phyloP scores from a whole-genome alignment of 306 rosid species.

The Oemleria cerasiformis region DNA sequence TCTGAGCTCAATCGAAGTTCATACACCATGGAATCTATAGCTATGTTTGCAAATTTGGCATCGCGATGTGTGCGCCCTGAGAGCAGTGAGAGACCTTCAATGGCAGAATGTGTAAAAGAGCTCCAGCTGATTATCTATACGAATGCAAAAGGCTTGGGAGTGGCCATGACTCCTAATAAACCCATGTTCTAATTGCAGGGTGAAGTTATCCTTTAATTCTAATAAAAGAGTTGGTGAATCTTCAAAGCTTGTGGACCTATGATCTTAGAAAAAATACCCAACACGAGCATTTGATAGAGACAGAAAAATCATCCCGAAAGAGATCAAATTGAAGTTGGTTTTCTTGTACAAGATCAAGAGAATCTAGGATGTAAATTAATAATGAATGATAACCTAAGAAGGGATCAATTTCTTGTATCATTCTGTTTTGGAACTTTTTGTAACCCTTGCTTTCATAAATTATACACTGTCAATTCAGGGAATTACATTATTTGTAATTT shows the following conservation, averaged over 20 bases:
- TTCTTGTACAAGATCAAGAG: conserved; percentile 17
- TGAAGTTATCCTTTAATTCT: conserved; percentile 18
- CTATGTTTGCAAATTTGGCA: conserved; percentile 88
- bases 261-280: conserved; percentile 24
- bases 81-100: conserved; percentile 78
- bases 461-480: conserved; percentile 13
- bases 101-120: conserved; percentile 78
- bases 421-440: conserved; percentile 23
- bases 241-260: conserved; percentile 16
- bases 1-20: conserved; percentile 73
- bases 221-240: conserved; percentile 21
- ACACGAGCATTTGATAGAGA: conserved; percentile 24
- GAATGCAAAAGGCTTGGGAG: conserved; percentile 66
- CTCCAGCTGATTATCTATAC: conserved; percentile 65
- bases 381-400: conserved; percentile 1
- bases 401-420: conserved; percentile 20
- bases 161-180: conserved; percentile 31
- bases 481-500: conserved; percentile 7
- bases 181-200: not conserved
- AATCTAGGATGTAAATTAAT: conserved; percentile 19
- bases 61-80: conserved; percentile 82
- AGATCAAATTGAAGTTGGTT: conserved; percentile 12
- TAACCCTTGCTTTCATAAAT: conserved; percentile 14
- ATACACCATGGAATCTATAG: conserved; percentile 71
- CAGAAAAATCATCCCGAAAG: conserved; percentile 20